Percentiles rank a stretch among this genome's conserved stretches.
Conservation (phyloP, 192 early-diverging fungal genomes). For the Coemansia sp. region DNA sequence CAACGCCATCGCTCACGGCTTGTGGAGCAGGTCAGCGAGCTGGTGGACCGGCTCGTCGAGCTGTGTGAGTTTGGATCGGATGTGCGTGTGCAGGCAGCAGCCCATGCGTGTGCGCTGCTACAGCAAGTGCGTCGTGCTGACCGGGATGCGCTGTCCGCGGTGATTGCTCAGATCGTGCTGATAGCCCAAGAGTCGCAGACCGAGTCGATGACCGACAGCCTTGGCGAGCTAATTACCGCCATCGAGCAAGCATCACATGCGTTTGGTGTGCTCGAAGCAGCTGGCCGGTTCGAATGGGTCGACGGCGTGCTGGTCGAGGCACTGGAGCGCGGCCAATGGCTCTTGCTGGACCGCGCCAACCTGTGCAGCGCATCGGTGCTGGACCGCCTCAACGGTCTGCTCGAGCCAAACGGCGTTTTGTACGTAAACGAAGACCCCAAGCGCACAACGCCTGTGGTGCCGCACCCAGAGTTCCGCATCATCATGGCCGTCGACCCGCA, state of each 20-base stretch:
- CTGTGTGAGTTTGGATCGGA: constrained; percentile 6
- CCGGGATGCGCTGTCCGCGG: neutral
- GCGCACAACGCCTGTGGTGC: constrained; percentile 58
- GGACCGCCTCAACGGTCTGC: constrained; percentile 89
- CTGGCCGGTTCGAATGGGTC: constrained; percentile 95
- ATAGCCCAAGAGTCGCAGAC: neutral
- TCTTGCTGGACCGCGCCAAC: constrained; percentile 94
- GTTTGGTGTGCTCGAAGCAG: constrained; percentile 42
- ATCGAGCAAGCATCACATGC: neutral
- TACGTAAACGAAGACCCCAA: constrained; percentile 88
- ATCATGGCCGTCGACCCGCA: constrained; percentile 94
- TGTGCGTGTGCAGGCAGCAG: neutral
- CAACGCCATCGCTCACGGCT: constrained; percentile 59
- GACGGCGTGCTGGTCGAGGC: constrained; percentile 91
- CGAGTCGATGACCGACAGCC: neutral
- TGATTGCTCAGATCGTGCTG: constrained; percentile 1
- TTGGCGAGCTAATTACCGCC: neutral
- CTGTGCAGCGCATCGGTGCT: constrained; percentile 91
- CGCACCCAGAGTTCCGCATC: constrained; percentile 89
- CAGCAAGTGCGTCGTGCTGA: neutral
- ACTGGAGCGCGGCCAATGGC: constrained; percentile 86
- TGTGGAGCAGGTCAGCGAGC: neutral
- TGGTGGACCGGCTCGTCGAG: constrained; percentile 6
- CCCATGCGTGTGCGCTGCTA: constrained; percentile 6
- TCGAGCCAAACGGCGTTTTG: constrained; percentile 85